Base-by-base conservation (phyloP, 306 rosid genomes). In the cucumber (Cucumis sativus) region DNA sequence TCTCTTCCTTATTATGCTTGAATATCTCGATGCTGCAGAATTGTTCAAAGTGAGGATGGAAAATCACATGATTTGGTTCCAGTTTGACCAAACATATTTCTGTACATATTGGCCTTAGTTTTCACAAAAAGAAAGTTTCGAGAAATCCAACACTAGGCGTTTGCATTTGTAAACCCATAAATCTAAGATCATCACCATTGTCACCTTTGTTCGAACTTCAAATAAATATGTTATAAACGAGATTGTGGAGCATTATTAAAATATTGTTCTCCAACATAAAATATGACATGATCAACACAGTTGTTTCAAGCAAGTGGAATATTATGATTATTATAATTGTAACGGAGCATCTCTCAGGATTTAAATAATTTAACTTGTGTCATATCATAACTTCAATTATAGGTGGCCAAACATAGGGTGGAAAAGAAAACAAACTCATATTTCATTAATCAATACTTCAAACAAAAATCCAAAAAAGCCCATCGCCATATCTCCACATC, bases 1-100 rank as follows among this genome's bases (percentile, higher is more conserved):
- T 95, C 81, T 95, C 99, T 86, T 95, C 99, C 84, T 92, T 95
- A 86, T 89, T 88, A 84, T 95, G 96, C 88, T 95, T 95, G 92
- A 85, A 95, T 72, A 90, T 91, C 82, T 95, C 97, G 83, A 92
- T 78, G 80, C 99, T 95, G 89, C 79, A 78, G 6, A 60, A 49
- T 33, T 17, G 47, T 15, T 51, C 15, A 74, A 70, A 6, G 23
- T 73, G 58, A 80, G 57, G 37, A 10, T 62, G 41, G 43, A 70
- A 21, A 47, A 47, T 5, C 40, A 70, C 40, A 20, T 23, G 14
- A 4, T 47, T 70, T 47, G 8, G 59, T 7, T 70, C 47, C 58
- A 70, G 40, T 47, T 69, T 39, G 30, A 66, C 30, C 0, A 23
- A 23, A 40, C 73, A 66, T 20, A 66, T 20, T 40, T 40, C 28